A percentile compares a stretch with the other conserved stretches of the same genome.
Evolutionary conservation across 2,329 filamentous ascomycete genomes (phyloP).

Genomic region (Trichophyton rubrum): DNA sequence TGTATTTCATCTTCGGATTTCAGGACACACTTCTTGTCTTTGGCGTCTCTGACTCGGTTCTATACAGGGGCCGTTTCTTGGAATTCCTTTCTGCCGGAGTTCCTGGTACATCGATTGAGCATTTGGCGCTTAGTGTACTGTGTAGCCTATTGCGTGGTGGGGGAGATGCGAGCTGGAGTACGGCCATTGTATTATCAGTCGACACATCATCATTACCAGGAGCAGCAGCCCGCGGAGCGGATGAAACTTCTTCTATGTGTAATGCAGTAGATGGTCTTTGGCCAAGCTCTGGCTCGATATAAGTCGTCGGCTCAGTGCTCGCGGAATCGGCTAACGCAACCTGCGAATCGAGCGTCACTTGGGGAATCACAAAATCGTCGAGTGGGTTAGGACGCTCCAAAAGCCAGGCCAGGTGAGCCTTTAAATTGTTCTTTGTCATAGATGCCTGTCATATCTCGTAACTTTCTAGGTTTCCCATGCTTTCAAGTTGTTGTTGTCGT

Average conservation of each 20-base stretch:
- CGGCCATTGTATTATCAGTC: conserved; percentile 30
- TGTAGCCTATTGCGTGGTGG: conserved; percentile 14
- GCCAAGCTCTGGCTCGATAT: background rate
- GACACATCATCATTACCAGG: conserved; percentile 15
- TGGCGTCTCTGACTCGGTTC: background rate
- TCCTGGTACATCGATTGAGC: background rate
- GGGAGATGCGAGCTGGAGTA: conserved; percentile 31
- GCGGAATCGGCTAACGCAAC: background rate
- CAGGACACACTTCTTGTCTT: background rate
- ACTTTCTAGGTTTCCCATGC: background rate
- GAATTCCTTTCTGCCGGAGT: background rate
- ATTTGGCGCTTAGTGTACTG: conserved; percentile 6
- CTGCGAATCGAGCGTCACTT: background rate
- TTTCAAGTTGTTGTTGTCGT: background rate
- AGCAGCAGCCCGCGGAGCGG: background rate
- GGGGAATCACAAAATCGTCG: background rate
- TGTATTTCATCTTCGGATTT: background rate
- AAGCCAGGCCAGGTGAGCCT: conserved; percentile 36
- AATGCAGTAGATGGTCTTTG: background rate
- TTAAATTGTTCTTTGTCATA: conserved; percentile 40
- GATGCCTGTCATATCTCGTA: conserved; percentile 21
- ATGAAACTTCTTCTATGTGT: background rate
- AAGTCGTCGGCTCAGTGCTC: background rate
- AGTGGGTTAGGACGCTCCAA: conserved; percentile 25
- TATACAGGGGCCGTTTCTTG: background rate